Percentiles rank a stretch among this genome's conserved stretches.
Conservation (phyloP, 2,329 filamentous ascomycete genomes). For the Verticillium alfalfae region DNA sequence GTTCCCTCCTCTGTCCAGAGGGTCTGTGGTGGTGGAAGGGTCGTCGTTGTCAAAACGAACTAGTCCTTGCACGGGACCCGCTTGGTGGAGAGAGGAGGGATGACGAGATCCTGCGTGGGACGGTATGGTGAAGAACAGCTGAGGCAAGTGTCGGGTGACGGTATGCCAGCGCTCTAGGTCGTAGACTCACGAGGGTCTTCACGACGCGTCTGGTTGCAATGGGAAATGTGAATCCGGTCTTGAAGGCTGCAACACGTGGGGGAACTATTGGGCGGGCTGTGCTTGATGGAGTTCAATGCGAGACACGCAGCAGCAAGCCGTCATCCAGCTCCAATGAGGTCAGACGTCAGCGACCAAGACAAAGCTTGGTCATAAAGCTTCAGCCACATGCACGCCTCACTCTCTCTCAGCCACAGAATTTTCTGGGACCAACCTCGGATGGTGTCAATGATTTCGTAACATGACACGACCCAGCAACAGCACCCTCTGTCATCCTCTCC, state of each 20-base stretch:
- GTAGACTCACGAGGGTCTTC: constrained; percentile 1
- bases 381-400: not conserved
- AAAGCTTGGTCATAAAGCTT: not conserved
- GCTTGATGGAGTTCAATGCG: not conserved
- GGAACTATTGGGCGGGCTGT: constrained; percentile 10
- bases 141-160: constrained; percentile 7
- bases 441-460: not conserved
- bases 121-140: constrained; percentile 9
- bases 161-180: constrained; percentile 1
- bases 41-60: constrained; percentile 8
- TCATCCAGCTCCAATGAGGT: not conserved
- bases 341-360: not conserved
- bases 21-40: constrained; percentile 5
- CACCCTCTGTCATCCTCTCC: not conserved
- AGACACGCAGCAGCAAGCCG: not conserved
- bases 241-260: constrained; percentile 12
- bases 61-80: constrained; percentile 7
- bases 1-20: constrained; percentile 12
- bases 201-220: not conserved
- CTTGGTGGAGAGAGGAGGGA: constrained; percentile 13
- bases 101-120: constrained; percentile 3
- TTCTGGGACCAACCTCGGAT: not conserved
- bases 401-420: not conserved
- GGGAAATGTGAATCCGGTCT: not conserved
- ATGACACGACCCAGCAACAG: not conserved